Evolutionary conservation across 148 eudicot genomes (phyloP).

Genomic region (Rhododendron simsii): DNA sequence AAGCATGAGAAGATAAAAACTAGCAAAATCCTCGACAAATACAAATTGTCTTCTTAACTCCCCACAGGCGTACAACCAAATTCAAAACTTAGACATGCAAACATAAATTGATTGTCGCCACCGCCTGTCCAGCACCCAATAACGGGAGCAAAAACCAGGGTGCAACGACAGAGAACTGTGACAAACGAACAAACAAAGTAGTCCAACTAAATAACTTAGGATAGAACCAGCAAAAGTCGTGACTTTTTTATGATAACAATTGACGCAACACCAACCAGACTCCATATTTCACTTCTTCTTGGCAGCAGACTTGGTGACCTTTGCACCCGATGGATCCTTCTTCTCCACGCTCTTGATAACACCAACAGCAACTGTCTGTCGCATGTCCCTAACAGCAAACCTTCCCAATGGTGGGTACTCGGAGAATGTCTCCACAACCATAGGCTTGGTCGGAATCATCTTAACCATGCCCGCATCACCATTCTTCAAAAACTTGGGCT

Average conservation of each 20-base stretch:
- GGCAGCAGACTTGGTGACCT: constrained; percentile 14
- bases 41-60: background rate
- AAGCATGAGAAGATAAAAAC: background rate
- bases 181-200: background rate
- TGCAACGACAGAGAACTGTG: background rate
- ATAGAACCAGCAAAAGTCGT: background rate
- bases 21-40: background rate
- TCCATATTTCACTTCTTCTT: constrained; percentile 4
- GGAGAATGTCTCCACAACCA: constrained; percentile 12
- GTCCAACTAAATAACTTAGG: background rate
- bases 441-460: constrained; percentile 16
- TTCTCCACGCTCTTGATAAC: constrained; percentile 12
- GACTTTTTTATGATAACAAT: background rate
- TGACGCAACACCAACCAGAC: background rate
- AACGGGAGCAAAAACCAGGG: background rate
- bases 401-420: constrained; percentile 14
- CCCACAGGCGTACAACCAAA: background rate
- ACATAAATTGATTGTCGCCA: background rate
- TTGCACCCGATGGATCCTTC: constrained; percentile 12
- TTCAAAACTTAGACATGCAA: background rate
- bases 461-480: constrained; percentile 10
- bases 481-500: constrained; percentile 17
- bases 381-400: constrained; percentile 17
- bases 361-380: constrained; percentile 14
- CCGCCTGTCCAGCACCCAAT: constrained; percentile 13